Evolutionary conservation across 2,329 filamentous ascomycete species (phyloP), one percentile per base, ranked within the genome.

Genomic region (Rutstroemia sp.): DNA sequence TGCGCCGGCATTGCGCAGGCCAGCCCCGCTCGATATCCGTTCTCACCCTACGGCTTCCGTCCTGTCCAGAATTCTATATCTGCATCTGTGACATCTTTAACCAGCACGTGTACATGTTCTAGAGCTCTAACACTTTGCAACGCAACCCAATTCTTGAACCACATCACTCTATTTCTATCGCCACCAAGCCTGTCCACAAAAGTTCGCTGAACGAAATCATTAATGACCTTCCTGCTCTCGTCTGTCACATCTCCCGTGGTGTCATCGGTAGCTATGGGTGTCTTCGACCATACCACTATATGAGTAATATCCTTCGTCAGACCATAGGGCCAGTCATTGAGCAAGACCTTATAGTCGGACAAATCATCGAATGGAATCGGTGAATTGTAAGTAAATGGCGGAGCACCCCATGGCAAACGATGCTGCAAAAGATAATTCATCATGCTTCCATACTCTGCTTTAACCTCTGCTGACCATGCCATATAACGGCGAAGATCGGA

Each of bases 271-370:
- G 86, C 79, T 59, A 96, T 85, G 14, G 78, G 75, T 42, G 92
- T 94, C 68, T 95, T 92, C 51, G 87, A 88, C 92, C 92, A 97
- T 44, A 95, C 86, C 30, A 96, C 89, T 19, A 96, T 80, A 69
- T 97, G 92, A n/a, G 85, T 76, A 63, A 86, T 81, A 54, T 78
- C 78, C 0, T 76, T 68, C 0, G 75, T 76, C 49, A 96, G 73
- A 3, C 89, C 91, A 66, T 96, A 96, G 0, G 92, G 92, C 92
- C 91, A 97, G 76, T 96, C 92, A 67, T 97, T 96, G 68, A 84
- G 77, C 46, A 96, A 75, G 51, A 95, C 86, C 59, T 83, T 83
- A 69, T 79, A 85, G 70, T 86, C 82, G 36, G 76, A 76, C 4
- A 75, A 67, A 45, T 80, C 72, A 23, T 74, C 69, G 60, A 86